Evolutionary conservation across 495 filamentous ascomycete genomes (phyloP).

Genomic region (Xylaria venustula): DNA sequence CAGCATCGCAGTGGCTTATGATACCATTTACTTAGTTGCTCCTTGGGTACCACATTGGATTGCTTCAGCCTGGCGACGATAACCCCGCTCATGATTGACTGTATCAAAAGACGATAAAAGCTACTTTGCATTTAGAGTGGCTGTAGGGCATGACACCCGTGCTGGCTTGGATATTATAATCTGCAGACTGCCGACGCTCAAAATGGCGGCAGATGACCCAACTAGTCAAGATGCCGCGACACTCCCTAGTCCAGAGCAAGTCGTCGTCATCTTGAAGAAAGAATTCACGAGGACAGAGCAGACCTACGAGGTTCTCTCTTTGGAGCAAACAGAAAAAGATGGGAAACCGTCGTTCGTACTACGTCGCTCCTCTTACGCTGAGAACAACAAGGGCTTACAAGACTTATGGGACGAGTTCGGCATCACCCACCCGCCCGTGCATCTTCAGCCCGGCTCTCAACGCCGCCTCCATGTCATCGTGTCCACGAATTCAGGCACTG

Average conservation of each 20-base stretch:
- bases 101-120: not conserved
- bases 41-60: no score
- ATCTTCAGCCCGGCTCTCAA: conserved; percentile 29
- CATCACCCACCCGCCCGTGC: conserved; percentile 28
- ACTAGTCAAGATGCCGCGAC: not conserved
- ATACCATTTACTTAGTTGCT: no score
- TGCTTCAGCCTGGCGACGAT: not conserved
- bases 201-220: not conserved
- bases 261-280: conserved; percentile 12
- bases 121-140: not conserved
- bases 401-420: conserved; percentile 19
- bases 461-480: conserved; percentile 62
- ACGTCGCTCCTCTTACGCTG: not conserved
- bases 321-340: not conserved
- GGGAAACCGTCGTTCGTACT: not conserved
- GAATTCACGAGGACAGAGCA: not conserved
- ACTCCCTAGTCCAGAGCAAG: not conserved
- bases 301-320: conserved; percentile 3
- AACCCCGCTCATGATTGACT: conserved; percentile 8
- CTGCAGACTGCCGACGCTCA: not conserved
- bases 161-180: not conserved
- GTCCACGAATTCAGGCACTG: conserved; percentile 70
- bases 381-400: not conserved
- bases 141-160: not conserved
- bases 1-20: no score